Evolutionary conservation across 306 rosid genomes (phyloP).

Genomic region (Lathyrus aphaca): DNA sequence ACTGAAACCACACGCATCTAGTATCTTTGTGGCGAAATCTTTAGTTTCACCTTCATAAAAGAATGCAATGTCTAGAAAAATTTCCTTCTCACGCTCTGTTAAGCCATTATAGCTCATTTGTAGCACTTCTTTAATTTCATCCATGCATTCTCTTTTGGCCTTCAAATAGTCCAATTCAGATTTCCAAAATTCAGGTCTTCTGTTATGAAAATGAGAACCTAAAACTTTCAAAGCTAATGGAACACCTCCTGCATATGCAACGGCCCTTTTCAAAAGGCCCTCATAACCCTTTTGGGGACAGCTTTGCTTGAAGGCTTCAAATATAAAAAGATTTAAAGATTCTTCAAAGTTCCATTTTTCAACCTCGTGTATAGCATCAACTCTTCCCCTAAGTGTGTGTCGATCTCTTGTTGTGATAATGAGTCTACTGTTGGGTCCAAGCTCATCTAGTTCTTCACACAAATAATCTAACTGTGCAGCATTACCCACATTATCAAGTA

Average conservation of each 20-base stretch:
- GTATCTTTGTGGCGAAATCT: background rate
- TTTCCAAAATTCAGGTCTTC: constrained; percentile 17
- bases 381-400: background rate
- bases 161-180: background rate
- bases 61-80: constrained; percentile 41
- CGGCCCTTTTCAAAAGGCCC: background rate
- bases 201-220: background rate
- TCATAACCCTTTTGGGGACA: constrained; percentile 13
- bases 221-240: constrained; percentile 38
- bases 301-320: constrained; percentile 27
- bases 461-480: background rate
- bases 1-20: constrained; percentile 3
- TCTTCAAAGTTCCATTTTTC: background rate
- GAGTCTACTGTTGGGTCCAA: constrained; percentile 20
- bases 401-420: constrained; percentile 35
- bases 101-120: constrained; percentile 35
- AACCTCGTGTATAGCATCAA: constrained; percentile 6
- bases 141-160: background rate
- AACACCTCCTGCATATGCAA: constrained; percentile 1
- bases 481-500: constrained; percentile 21
- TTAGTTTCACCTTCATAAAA: background rate
- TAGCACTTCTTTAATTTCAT: background rate
- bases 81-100: background rate
- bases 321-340: constrained; percentile 25
- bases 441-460: background rate